phyloP scores from a whole-genome alignment of 2,329 filamentous ascomycete species.

The Rasamsonia emersonii region DNA sequence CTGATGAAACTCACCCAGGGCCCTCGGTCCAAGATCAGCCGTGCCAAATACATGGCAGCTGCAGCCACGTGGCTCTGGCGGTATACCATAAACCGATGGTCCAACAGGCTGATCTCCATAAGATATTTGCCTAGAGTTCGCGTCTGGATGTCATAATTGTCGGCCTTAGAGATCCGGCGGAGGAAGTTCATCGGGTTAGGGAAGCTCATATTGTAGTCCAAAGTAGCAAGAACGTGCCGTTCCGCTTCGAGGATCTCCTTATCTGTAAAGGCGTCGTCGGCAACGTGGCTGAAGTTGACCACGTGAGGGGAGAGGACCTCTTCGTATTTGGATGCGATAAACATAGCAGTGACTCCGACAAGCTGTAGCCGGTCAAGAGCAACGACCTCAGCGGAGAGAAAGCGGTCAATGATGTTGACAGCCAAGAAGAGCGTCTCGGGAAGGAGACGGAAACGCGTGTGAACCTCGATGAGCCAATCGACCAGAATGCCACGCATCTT shows the following conservation, averaged over 20 bases:
- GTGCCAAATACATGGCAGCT: conserved; percentile 88
- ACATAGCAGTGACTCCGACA: conserved; percentile 97
- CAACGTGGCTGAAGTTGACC: conserved; percentile 92
- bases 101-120: conserved; percentile 91
- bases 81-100: conserved; percentile 87
- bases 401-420: conserved; percentile 97
- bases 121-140: conserved; percentile 96
- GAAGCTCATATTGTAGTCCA: conserved; percentile 96
- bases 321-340: conserved; percentile 98
- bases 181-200: conserved; percentile 99
- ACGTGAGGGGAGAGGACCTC: conserved; percentile 96
- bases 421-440: conserved; percentile 95
- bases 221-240: conserved; percentile 79
- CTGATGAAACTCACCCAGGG: conserved; percentile 63
- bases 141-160: conserved; percentile 98
- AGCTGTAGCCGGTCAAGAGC: conserved; percentile 93
- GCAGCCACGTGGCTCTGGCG: conserved; percentile 86
- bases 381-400: conserved; percentile 90
- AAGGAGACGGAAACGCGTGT: conserved; percentile 89
- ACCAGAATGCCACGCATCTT: conserved; percentile 96
- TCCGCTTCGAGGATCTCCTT: conserved; percentile 96
- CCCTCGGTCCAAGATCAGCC: conserved; percentile 81
- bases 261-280: conserved; percentile 92
- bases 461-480: conserved; percentile 97
- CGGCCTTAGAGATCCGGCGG: conserved; percentile 95